Conservation (phyloP, 2,329 filamentous ascomycete genomes). For the Penicillium psychrosexuale region DNA sequence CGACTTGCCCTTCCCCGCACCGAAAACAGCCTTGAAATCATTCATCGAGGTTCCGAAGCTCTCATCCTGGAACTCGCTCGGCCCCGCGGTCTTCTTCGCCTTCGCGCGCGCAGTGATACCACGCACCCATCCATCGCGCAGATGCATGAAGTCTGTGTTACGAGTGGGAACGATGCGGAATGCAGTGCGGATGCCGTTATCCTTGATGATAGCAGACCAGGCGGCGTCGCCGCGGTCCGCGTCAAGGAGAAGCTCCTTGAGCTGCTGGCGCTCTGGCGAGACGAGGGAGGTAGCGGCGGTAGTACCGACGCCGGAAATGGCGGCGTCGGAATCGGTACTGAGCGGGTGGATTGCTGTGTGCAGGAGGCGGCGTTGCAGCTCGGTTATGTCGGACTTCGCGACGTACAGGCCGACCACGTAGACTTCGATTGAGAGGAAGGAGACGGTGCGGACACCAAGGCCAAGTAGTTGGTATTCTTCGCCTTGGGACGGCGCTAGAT, state of each 20-base stretch:
- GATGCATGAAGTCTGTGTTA: slow-evolving; percentile 89
- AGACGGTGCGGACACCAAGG: slow-evolving; percentile 82
- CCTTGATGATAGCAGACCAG: slow-evolving; percentile 69
- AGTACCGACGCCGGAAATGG: slow-evolving; percentile 51
- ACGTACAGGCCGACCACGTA: slow-evolving; percentile 95
- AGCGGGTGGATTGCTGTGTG: slow-evolving; percentile 57
- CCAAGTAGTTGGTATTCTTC: slow-evolving; percentile 81
- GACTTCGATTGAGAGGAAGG: slow-evolving; percentile 84
- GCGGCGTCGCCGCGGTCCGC: slow-evolving; percentile 64
- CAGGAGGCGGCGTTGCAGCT: slow-evolving; percentile 74
- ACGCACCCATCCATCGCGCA: slow-evolving; percentile 87
- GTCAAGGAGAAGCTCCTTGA: slow-evolving; percentile 69
- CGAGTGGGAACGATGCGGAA: slow-evolving; percentile 86
- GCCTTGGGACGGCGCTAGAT: slow-evolving; percentile 35
- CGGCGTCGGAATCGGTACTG: slow-evolving; percentile 12
- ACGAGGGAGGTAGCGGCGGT: slow-evolving; percentile 75
- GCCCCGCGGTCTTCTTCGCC: slow-evolving; percentile 36
- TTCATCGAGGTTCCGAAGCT: slow-evolving; percentile 71
- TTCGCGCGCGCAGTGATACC: slow-evolving; percentile 73
- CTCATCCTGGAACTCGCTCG: slow-evolving; percentile 62
- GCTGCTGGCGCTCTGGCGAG: slow-evolving; percentile 70
- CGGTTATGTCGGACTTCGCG: slow-evolving; percentile 74
- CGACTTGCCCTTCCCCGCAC: slow-evolving; percentile 62
- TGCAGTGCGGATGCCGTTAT: slow-evolving; percentile 67
- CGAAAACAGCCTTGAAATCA: slow-evolving; percentile 78